Evolutionary conservation across 2,329 filamentous ascomycete genomes (phyloP), one percentile per base, ranked within the genome.

Genomic region (Berkeleyomyces basicola): DNA sequence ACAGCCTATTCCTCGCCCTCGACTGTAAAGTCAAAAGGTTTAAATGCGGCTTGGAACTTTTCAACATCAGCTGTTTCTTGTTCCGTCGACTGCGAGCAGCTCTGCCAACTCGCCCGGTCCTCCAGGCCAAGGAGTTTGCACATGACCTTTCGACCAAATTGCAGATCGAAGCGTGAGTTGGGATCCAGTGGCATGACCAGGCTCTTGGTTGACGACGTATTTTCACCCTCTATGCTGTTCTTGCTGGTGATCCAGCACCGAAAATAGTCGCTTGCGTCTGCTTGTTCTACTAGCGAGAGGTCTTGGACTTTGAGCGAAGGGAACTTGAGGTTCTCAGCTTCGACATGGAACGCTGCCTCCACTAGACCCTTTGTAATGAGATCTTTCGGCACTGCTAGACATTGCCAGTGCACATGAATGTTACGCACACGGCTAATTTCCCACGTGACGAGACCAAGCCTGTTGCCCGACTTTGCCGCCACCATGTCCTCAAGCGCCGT

Each of bases 371-470:
- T 83, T 23, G 74, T 76, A 59, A 96, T 80, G 53, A 89, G 75
- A 7, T 86, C 79, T 0, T 80, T 76, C 0, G 87, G 82, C 0
- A 95, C 77, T 0, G 93, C 90, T 39, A 97, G 76, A 67, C 95
- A 87, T 73, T 99, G 95, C 93, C 91, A 96, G 70, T 97, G 92
- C 1, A 86, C 80, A 71, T 99, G 93, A 63, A 97, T 84, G 62
- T 93, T 90, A 60, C 82, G 81, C 3, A 78, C 79, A 59, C 90
- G 85, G 70, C 85, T 92, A 68, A 99, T 91, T 74, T 97, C 93
- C 84, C 90, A 99, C 0, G 90, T 93, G 1, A 97, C 87, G 2
- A 85, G 82, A 14, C 92, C 93, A 0, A 96, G 82, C 66, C 80
- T 80, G 66, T 80, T 75, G 69, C 75, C 72, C 63, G 76, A 78